phyloP scores from a whole-genome alignment of 306 rosid genomes.

The Citrullus amarus region DNA sequence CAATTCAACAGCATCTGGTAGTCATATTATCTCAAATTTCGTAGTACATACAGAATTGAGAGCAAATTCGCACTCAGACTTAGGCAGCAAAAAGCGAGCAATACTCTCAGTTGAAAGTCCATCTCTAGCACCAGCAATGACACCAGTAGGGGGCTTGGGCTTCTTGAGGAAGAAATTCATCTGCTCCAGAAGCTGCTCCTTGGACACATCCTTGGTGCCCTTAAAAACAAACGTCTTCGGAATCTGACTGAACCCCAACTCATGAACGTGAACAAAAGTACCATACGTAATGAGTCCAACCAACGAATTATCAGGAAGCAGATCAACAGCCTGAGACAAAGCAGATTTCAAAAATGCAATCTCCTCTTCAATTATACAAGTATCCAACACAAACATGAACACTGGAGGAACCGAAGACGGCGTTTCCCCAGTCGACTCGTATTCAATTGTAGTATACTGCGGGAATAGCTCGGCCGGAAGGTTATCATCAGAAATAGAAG shows the following conservation, averaged over 20 bases:
- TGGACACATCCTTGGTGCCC: slow-evolving; percentile 66
- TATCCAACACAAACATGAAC: slow-evolving; percentile 73
- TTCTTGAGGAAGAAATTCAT: slow-evolving; percentile 68
- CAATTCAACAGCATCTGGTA: background rate
- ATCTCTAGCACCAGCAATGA: slow-evolving; percentile 80
- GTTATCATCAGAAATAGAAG: slow-evolving; percentile 69
- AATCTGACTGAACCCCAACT: slow-evolving; percentile 60
- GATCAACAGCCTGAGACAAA: slow-evolving; percentile 60
- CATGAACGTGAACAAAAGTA: slow-evolving; percentile 71
- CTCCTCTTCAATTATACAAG: slow-evolving; percentile 79
- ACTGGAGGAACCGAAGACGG: slow-evolving; percentile 37
- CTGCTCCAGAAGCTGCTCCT: slow-evolving; percentile 82
- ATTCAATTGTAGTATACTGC: slow-evolving; percentile 80
- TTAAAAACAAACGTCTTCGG: slow-evolving; percentile 72
- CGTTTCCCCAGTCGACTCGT: slow-evolving; percentile 28
- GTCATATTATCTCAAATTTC: background rate
- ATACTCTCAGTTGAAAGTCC: slow-evolving; percentile 72
- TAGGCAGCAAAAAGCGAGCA: slow-evolving; percentile 65
- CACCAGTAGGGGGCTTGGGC: slow-evolving; percentile 65
- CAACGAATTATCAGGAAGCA: slow-evolving; percentile 73
- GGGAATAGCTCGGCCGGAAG: slow-evolving; percentile 98
- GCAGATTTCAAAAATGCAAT: slow-evolving; percentile 57
- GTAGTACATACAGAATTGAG: slow-evolving; percentile 52
- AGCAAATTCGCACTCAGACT: slow-evolving; percentile 72
- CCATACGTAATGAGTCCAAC: slow-evolving; percentile 83